Evolutionary conservation across 2,329 filamentous ascomycete species (phyloP).

Genomic region (Alternaria incomplexa): DNA sequence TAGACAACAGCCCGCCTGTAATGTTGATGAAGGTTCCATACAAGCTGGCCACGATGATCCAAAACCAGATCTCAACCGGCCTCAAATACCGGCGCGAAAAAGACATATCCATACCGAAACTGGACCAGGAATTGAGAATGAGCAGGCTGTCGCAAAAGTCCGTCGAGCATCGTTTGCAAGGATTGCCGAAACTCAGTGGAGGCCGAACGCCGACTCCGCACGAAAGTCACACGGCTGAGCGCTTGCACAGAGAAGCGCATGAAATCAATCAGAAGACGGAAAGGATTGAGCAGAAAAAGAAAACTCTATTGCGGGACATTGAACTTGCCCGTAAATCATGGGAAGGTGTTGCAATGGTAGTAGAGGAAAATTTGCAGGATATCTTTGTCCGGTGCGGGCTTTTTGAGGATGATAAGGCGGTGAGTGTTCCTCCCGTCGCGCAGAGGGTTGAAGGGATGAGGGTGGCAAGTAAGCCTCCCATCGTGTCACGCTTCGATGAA

Average conservation of each 20-base stretch:
- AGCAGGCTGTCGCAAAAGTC: background rate
- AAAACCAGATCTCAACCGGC: background rate
- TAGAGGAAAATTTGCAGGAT: background rate
- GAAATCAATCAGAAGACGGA: background rate
- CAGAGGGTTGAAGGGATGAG: background rate
- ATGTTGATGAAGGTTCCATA: background rate
- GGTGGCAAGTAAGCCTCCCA: background rate
- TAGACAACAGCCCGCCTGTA: background rate
- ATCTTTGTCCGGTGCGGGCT: background rate
- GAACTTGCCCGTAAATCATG: background rate
- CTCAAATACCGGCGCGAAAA: background rate
- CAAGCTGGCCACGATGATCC: background rate
- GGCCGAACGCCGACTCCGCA: background rate
- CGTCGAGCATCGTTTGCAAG: background rate
- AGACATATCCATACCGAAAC: background rate
- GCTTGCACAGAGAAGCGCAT: background rate
- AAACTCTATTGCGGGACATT: background rate
- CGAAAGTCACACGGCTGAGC: background rate
- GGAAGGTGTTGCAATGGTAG: background rate
- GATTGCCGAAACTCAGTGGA: background rate
- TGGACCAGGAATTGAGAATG: background rate
- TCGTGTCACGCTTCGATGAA: background rate
- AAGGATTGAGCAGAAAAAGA: background rate
- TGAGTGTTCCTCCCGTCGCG: background rate
- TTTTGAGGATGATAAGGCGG: background rate